Evolutionary conservation across 306 rosid species (phyloP), one percentile per base, ranked within the genome.

Genomic region (Casuarina cunninghamiana): DNA sequence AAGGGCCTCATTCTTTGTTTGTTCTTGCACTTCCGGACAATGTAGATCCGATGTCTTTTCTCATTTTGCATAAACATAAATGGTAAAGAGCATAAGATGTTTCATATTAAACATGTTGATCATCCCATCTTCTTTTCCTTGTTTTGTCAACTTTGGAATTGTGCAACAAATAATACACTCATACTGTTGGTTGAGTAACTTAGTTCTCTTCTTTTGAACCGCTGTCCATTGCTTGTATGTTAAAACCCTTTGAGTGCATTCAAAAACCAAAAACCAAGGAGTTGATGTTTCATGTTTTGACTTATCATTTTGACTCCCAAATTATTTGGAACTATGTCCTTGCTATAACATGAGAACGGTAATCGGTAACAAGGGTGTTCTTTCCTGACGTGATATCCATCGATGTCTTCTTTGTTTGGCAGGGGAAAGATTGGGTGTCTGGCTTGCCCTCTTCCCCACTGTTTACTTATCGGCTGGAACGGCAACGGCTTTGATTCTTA

Each of bases 381-480:
- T 58, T 21, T 26, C 9, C 41, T 3, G 9, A 8, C 10, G 10
- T n/a, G 39, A 7, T 2, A 70, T 49, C 19, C 32, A 46, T 42
- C n/a, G 16, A 39, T 17, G 53, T 58, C 60, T 7, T 67, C 75
- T 37, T 78, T 72, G 32, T 78, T 78, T 77, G 81, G 81, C 84
- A 95, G 99, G 99, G 76, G 97, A 95, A 88, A 88, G 93, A 79
- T 87, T 95, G 83, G 99, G 99, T 10, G 93, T 95, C 5, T 95
- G 99, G 99, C 99, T 95, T 51, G 96, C 97, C 37, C 93, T 95
- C 42, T 95, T 95, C 77, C 99, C 99, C 2, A 93, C 99, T 21
- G 94, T 91, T 38, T 95, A 95, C 79, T 81, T 93, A 39, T 95
- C 99, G n/a, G 99, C 99, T 1, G 99, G 99, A 86, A 95, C 99